Evolutionary conservation across 331 rosid species (phyloP).

Genomic region (Prunus yedoensis): DNA sequence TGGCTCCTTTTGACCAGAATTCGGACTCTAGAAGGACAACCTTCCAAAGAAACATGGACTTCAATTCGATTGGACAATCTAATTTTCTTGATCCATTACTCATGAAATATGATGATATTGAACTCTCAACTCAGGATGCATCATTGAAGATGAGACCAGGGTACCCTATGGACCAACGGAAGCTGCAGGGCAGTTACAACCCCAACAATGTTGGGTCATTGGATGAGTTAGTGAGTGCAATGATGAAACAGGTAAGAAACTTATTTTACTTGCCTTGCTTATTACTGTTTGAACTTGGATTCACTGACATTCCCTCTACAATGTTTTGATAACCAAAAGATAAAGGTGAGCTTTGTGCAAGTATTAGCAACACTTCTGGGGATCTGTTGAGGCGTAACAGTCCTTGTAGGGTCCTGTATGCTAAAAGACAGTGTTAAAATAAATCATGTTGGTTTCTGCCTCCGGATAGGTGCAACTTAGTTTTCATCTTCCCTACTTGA

Average conservation of each 20-base stretch:
- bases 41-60: slow-evolving; percentile 45
- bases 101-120: slow-evolving; percentile 43
- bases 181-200: slow-evolving; percentile 34
- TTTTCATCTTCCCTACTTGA: not conserved
- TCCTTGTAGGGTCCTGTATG: not conserved
- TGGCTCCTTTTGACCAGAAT: slow-evolving; percentile 39
- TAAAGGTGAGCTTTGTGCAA: not conserved
- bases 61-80: slow-evolving; percentile 21
- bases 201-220: slow-evolving; percentile 54
- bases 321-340: not conserved
- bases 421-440: not conserved
- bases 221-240: slow-evolving; percentile 62
- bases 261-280: not conserved
- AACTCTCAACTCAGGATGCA: slow-evolving; percentile 33
- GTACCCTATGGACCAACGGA: slow-evolving; percentile 47
- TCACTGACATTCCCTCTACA: not conserved
- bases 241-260: slow-evolving; percentile 62
- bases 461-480: not conserved
- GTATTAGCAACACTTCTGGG: not conserved
- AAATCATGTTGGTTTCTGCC: not conserved
- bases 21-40: slow-evolving; percentile 31
- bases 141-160: slow-evolving; percentile 39
- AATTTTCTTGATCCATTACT: slow-evolving; percentile 41
- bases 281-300: not conserved
- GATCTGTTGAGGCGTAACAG: not conserved